Evolutionary conservation across 2,329 filamentous ascomycete genomes (phyloP).

Genomic region (Hypocreales sp.): DNA sequence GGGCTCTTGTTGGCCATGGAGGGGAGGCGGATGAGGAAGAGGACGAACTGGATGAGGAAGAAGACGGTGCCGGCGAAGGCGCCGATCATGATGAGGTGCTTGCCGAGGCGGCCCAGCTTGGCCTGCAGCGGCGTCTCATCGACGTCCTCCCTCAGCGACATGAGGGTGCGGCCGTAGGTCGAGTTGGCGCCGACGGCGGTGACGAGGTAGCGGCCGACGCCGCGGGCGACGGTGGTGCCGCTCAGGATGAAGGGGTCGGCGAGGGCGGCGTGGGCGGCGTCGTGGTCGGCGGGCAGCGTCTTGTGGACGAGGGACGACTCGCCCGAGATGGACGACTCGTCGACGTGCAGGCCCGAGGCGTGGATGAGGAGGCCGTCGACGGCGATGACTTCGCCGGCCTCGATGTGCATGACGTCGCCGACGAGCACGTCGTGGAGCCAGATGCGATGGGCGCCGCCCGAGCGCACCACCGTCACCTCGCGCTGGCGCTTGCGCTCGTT

Average conservation of each 20-base stretch:
- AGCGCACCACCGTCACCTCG: constrained; percentile 60
- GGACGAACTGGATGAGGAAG: constrained; percentile 24
- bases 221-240: constrained; percentile 62
- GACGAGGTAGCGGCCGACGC: constrained; percentile 61
- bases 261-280: constrained; percentile 30
- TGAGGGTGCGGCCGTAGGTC: constrained; percentile 61
- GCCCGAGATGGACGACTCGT: constrained; percentile 63
- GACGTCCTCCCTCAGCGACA: constrained; percentile 61
- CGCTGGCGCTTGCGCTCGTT: constrained; percentile 70
- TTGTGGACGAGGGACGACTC: constrained; percentile 63
- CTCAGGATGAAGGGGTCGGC: constrained; percentile 71
- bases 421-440: constrained; percentile 57
- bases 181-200: constrained; percentile 61
- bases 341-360: constrained; percentile 38
- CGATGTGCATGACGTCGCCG: constrained; percentile 57
- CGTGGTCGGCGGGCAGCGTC: constrained; percentile 39
- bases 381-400: constrained; percentile 57
- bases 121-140: constrained; percentile 66
- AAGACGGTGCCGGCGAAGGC: constrained; percentile 23
- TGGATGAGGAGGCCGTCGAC: constrained; percentile 55
- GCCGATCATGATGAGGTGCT: constrained; percentile 45
- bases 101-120: constrained; percentile 62
- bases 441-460: constrained; percentile 53
- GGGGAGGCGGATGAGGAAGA: constrained; percentile 17
- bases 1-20: constrained; percentile 21